A percentile compares a stretch with the other conserved stretches of the same genome.
phyloP scores from a whole-genome alignment of 2,329 filamentous ascomycete species.

The Ceratocystis lukuohia region DNA sequence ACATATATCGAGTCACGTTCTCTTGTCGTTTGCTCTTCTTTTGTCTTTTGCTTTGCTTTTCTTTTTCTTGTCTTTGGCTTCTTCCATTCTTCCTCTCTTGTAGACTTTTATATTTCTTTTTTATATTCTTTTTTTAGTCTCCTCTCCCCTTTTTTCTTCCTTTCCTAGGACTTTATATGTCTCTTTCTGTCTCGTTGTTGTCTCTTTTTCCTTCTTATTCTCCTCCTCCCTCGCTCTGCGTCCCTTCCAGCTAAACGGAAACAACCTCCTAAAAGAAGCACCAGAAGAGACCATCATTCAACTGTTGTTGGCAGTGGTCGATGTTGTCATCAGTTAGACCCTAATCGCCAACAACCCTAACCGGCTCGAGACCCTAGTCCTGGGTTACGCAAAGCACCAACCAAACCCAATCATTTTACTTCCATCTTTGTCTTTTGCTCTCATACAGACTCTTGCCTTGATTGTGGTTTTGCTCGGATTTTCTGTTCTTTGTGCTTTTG shows the following conservation, averaged over 20 bases:
- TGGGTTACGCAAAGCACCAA: no score
- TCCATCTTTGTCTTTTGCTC: background rate
- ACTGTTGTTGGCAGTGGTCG: no score
- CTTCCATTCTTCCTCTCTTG: background rate
- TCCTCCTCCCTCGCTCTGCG: no score
- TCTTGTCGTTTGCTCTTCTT: background rate
- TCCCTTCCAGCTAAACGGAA: no score
- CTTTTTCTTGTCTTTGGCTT: background rate
- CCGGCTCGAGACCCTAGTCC: no score
- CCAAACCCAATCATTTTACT: background rate
- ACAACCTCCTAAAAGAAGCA: no score
- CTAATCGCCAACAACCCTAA: background rate
- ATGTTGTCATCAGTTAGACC: background rate
- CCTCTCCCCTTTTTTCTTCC: background rate
- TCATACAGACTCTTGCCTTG: background rate
- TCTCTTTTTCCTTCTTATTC: background rate
- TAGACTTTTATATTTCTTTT: background rate
- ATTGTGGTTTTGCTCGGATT: background rate
- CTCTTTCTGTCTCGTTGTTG: background rate
- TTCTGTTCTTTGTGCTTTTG: background rate
- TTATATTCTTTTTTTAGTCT: background rate
- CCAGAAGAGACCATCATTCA: no score
- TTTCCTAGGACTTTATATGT: background rate
- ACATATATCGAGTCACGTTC: constrained; percentile 3
- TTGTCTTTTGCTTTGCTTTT: background rate